Evolutionary conservation across 2,329 filamentous ascomycete genomes (phyloP), one percentile per base, ranked within the genome.

Genomic region (Claviceps sp.): DNA sequence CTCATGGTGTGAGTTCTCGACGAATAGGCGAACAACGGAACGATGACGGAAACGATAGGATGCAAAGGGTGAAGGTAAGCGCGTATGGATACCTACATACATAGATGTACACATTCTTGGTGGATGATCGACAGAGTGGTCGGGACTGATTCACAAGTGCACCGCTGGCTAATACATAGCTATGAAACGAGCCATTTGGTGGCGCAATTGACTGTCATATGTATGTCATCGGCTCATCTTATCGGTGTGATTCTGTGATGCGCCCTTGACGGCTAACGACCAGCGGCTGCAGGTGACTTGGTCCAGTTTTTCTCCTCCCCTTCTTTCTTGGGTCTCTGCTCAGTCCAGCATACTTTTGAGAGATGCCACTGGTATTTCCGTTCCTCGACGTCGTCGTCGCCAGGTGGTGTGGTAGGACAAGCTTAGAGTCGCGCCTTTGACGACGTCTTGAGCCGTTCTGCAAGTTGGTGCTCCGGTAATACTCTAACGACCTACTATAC

Each of bases 321-420:
- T 14, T 20, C 37, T 40, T 7, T 13, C 16, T n/a, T 41, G 9
- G 9, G 16, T 8, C 37, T 4, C 34, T 8, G 5, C 47, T 11
- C 13, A 38, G 30, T 11, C 30, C 6, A 44, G 14, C 30, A 24
- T 24, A 4, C 4, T 44, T 11, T 20, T 44, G 22, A 22, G 22
- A 22, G 42, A 48, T 38, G 37, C 2, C 47, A 40, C 7, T 16
- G 45, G n/a, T n/a, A 20, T 47, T 9, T 9, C 9, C 9, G 30
- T 11, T 34, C 30, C 30, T 34, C 30, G 26, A 11, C 8, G 30
- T 37, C 40, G 13, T 26, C 16, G 18, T 43, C 18, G 40, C 30
- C 41, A 38, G 30, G 5, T 44, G 18, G 37, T 47, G 50, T 24
- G 50, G 44, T 47, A 51, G 26, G 43, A 47, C 50, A 20, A 47